Conservation (phyloP, 192 early-diverging fungal genomes). For the Diversispora epigaea region DNA sequence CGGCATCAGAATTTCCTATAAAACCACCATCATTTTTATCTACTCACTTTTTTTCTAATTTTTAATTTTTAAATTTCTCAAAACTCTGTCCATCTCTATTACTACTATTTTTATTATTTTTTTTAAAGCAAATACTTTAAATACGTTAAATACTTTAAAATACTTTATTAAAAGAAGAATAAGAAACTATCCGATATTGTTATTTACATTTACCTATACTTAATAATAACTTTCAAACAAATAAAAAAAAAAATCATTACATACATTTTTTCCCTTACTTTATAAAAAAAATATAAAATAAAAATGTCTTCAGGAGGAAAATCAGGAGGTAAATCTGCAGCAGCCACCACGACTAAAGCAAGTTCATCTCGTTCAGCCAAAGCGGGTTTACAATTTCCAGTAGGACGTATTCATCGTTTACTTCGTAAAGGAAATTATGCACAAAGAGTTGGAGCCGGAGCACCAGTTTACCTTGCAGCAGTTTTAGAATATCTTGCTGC, state of each 20-base stretch:
- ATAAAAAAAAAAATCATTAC: background rate
- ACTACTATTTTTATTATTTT: background rate
- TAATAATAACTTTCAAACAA: background rate
- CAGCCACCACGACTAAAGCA: slow-evolving; percentile 59
- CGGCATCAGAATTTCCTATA: slow-evolving; percentile 9
- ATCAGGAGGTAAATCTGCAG: slow-evolving; percentile 72
- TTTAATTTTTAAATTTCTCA: background rate
- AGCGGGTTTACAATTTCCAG: slow-evolving; percentile 96
- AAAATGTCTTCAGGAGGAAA: slow-evolving; percentile 59
- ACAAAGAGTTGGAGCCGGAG: slow-evolving; percentile 87
- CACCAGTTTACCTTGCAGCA: slow-evolving; percentile 93
- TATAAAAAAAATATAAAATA: background rate
- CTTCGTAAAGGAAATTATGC: slow-evolving; percentile 94
- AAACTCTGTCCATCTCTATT: background rate
- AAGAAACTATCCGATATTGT: no score
- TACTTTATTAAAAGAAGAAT: no score
- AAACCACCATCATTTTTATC: background rate
- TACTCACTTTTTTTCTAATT: background rate
- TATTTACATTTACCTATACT: background rate
- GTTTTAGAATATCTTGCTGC: slow-evolving; percentile 95
- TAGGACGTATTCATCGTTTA: slow-evolving; percentile 95
- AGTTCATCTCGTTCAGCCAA: slow-evolving; percentile 71
- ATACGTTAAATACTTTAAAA: background rate
- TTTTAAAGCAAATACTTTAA: background rate
- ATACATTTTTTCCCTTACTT: background rate